A percentile compares a stretch with the other conserved stretches of the same genome.
These are phyloP conservation scores for Tetrapisispora iriomotensis DNA, from an alignment of 805 yeast genomes.

Conservation along the genomic window DNA sequence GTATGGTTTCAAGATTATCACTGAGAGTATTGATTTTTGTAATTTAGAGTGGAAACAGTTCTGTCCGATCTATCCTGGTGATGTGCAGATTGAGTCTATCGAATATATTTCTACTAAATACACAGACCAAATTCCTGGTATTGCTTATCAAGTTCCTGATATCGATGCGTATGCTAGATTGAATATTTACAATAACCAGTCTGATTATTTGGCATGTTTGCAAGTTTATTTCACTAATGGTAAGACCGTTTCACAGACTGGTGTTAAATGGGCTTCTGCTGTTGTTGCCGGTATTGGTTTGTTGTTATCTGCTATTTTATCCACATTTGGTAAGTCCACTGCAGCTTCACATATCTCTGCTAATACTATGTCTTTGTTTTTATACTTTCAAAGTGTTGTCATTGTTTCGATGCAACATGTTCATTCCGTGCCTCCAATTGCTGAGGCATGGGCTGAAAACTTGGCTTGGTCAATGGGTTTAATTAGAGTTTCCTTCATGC, in stretches of 20 bases:
- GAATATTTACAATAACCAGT: conserved; percentile 35
- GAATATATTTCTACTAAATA: conserved; percentile 47
- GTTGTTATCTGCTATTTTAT: conserved; percentile 65
- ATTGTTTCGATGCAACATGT: conserved; percentile 80
- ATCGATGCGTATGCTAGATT: conserved; percentile 71
- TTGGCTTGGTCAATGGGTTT: conserved; percentile 94
- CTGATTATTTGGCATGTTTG: conserved; percentile 54
- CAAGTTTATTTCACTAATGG: conserved; percentile 70
- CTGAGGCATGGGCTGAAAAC: conserved; percentile 86
- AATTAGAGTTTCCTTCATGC: conserved; percentile 73
- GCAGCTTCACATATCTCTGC: conserved; percentile 92
- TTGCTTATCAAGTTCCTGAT: conserved; percentile 80
- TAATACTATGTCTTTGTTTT: conserved; percentile 72
- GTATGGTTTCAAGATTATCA: conserved; percentile 70
- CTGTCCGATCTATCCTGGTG: conserved; percentile 82
- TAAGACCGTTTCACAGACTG: conserved; percentile 69
- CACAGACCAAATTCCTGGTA: conserved; percentile 61
- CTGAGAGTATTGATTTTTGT: conserved; percentile 54
- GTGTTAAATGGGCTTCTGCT: conserved; percentile 93
- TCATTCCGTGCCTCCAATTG: conserved; percentile 86
- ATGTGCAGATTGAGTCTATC: conserved; percentile 64
- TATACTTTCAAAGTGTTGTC: conserved; percentile 84
- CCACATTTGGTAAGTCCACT: conserved; percentile 80
- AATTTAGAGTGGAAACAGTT: conserved; percentile 65
- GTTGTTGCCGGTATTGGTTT: conserved; percentile 81